Evolutionary conservation across 805 yeast genomes (phyloP), one percentile per base, ranked within the genome.

Genomic region (Candida sakaeoensis): DNA sequence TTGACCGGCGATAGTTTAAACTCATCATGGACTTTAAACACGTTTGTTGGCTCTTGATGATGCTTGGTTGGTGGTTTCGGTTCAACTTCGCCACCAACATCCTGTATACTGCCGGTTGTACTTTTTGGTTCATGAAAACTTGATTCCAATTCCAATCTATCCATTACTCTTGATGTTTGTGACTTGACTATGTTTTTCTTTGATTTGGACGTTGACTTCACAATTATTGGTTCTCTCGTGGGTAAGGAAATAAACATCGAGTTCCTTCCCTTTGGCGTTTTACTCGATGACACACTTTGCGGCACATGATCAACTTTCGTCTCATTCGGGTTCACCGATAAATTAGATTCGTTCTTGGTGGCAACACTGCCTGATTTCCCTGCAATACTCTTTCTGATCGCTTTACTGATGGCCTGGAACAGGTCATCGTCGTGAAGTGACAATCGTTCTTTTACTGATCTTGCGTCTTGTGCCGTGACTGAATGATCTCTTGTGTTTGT

Each of bases 391-490:
- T 70, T 72, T 21, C 75, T 49, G 7, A 72, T 70, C 2, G 74
- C 70, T 4, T 65, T 61, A 43, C 71, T 63, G n/a, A 72, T 72
- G 0, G 74, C 74, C 42, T 69, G 72, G 44, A 72, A 71, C 6
- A 77, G 72, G 38, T 63, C 66, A 31, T 70, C 72, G n/a, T 30
- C 21, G n/a, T 22, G 17, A 3, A 34, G 8, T 4, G 36, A 24
- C 10, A 16, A 29, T 24, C 23, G 9, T 24, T 9, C 26, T 23
- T 5, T 25, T 14, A 12, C n/a, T n/a, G 28, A 27, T 3, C 30
- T 14, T 25, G 17, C 27, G 4, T 26, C 15, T 26, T 10, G 6
- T 7, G 14, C n/a, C 18, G 17, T 4, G 5, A 2, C 14, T 19
- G 2, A 4, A 10, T 19, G 23, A 10, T 16, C 18, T 5, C 6